A percentile compares a stretch with the other conserved stretches of the same genome.
phyloP scores from a whole-genome alignment of 2,329 filamentous ascomycete species.

The Arthrobotrys entomopaga region DNA sequence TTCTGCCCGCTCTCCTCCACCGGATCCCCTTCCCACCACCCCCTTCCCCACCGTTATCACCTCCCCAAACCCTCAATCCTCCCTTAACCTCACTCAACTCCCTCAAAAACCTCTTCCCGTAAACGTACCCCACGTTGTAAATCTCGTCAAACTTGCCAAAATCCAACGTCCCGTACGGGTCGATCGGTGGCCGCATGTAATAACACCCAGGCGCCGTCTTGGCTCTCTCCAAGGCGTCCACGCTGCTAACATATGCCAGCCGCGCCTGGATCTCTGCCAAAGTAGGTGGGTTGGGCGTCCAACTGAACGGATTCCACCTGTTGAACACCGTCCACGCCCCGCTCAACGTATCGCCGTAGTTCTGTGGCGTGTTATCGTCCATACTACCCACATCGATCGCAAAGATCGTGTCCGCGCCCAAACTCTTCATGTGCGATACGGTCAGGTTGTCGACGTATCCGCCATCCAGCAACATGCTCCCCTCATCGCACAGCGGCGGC shows the following conservation, averaged over 20 bases:
- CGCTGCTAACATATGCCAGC: slow-evolving; percentile 91
- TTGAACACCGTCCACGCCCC: slow-evolving; percentile 96
- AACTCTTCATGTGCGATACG: slow-evolving; percentile 93
- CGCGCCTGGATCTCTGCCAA: slow-evolving; percentile 94
- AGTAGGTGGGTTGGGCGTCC: slow-evolving; percentile 89
- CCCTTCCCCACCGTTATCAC: slow-evolving; percentile 62
- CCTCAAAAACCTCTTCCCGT: slow-evolving; percentile 81
- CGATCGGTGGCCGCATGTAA: slow-evolving; percentile 96
- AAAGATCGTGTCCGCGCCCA: slow-evolving; percentile 93
- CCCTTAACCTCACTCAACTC: slow-evolving; percentile 78
- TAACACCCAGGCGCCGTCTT: slow-evolving; percentile 90
- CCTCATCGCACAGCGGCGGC: slow-evolving; percentile 94
- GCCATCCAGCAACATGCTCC: slow-evolving; percentile 94
- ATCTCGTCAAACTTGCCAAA: slow-evolving; percentile 99
- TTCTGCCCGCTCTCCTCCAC: slow-evolving; percentile 60
- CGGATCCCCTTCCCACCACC: slow-evolving; percentile 62
- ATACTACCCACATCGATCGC: slow-evolving; percentile 93
- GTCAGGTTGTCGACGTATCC: slow-evolving; percentile 98
- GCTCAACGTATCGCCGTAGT: slow-evolving; percentile 91
- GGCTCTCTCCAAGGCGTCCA: slow-evolving; percentile 91
- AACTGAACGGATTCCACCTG: slow-evolving; percentile 95
- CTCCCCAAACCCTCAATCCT: slow-evolving; percentile 69
- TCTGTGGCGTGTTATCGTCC: slow-evolving; percentile 90
- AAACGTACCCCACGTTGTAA: slow-evolving; percentile 86
- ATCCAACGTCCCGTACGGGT: slow-evolving; percentile 90